Evolutionary conservation across 495 filamentous ascomycete genomes (phyloP).

Genomic region (Penicillium nucicola): DNA sequence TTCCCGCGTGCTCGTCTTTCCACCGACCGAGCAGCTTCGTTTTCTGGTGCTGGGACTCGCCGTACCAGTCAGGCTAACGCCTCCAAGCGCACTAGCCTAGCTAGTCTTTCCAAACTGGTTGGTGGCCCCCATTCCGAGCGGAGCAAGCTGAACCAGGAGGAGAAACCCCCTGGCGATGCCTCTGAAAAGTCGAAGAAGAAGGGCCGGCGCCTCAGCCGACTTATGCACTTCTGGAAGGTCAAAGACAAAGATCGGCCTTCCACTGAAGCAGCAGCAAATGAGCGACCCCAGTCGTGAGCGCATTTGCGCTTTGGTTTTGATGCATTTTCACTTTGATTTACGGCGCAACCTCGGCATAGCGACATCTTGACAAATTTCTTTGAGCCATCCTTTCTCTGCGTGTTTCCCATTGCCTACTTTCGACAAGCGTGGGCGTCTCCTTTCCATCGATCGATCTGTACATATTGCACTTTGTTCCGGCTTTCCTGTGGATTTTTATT

Average conservation of each 20-base stretch:
- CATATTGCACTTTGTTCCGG: conserved; percentile 20
- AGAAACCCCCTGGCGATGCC: conserved; percentile 52
- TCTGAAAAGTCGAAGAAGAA: conserved; percentile 67
- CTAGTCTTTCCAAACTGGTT: conserved; percentile 79
- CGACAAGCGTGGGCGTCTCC: conserved; percentile 9
- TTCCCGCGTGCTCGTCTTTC: conserved; percentile 43
- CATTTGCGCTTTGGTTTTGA: conserved; percentile 14
- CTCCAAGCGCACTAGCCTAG: conserved; percentile 75
- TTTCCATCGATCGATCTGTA: conserved; percentile 18
- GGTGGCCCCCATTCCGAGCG: conserved; percentile 73
- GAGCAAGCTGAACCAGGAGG: conserved; percentile 78
- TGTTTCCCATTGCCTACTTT: conserved; percentile 21
- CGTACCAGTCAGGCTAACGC: conserved; percentile 45
- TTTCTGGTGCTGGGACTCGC: conserved; percentile 62
- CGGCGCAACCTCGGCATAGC: conserved; percentile 33
- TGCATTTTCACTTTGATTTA: conserved; percentile 24
- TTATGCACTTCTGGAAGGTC: conserved; percentile 82
- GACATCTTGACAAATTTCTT: conserved; percentile 21
- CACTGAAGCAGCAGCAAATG: conserved; percentile 14
- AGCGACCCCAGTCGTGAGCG: conserved; percentile 18
- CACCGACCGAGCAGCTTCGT: conserved; percentile 64
- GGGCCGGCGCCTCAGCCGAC: conserved; percentile 69
- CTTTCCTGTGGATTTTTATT: conserved; percentile 25
- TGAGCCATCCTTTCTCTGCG: conserved; percentile 16
- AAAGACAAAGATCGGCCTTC: conserved; percentile 45